These are phyloP conservation scores for Vitis hybrid DNA, from an alignment of 177 flowering plant species.

Conservation along the genomic window DNA sequence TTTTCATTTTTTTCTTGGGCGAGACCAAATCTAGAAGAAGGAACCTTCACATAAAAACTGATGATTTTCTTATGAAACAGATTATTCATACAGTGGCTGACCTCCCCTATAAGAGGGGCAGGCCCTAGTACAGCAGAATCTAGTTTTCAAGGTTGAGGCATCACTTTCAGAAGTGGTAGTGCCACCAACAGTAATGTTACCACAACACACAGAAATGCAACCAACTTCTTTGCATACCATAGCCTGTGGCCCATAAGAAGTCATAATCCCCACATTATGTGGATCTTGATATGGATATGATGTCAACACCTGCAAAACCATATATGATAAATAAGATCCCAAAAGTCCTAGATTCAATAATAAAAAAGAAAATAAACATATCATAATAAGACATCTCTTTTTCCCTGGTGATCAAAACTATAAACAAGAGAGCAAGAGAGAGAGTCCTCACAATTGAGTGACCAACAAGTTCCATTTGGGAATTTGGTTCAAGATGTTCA, in stretches of 20 bases:
- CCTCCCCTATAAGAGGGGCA: background rate
- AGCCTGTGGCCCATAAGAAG: constrained; percentile 35
- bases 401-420: background rate
- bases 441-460: constrained; percentile 43
- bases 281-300: constrained; percentile 41
- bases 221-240: constrained; percentile 26
- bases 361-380: no score
- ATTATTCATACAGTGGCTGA: background rate
- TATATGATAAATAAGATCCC: no score
- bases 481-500: constrained; percentile 26
- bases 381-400: no score
- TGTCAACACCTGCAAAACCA: constrained; percentile 38
- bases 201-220: background rate
- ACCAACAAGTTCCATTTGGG: constrained; percentile 53
- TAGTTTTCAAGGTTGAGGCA: background rate
- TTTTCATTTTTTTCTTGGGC: no score
- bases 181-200: background rate
- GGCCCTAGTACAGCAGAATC: background rate
- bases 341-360: no score
- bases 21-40: no score
- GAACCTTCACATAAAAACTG: background rate
- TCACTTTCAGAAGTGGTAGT: background rate
- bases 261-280: constrained; percentile 36
- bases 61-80: background rate
- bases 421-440: constrained; percentile 1